These are phyloP conservation scores for Trametes punicea DNA, from an alignment of 768 basidiomycete species.

Conservation along the genomic window DNA sequence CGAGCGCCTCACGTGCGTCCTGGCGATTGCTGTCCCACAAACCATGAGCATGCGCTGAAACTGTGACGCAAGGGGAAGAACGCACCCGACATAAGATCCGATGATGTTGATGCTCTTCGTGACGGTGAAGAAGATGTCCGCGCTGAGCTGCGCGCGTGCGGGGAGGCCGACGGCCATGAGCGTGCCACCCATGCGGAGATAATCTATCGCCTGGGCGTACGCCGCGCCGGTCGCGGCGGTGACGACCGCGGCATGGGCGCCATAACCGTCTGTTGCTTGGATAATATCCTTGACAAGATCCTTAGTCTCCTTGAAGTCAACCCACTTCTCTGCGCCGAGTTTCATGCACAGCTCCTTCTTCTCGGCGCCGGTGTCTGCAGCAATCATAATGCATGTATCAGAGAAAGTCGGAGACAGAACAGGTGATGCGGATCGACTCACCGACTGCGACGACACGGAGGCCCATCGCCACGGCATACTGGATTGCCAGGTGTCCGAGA, in stretches of 20 bases:
- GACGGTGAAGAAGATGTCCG: conserved; percentile 71
- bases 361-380: conserved; percentile 65
- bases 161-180: conserved; percentile 82
- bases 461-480: conserved; percentile 78
- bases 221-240: conserved; percentile 46
- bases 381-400: background rate
- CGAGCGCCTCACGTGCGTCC: conserved; percentile 78
- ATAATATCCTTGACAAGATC: conserved; percentile 66
- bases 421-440: conserved; percentile 17
- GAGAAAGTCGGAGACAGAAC: background rate
- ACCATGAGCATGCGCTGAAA: conserved; percentile 15
- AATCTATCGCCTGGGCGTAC: conserved; percentile 63
- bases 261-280: conserved; percentile 58
- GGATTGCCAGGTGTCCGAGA: conserved; percentile 79
- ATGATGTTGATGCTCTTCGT: conserved; percentile 57
- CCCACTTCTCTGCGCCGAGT: conserved; percentile 72
- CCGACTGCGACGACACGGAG: conserved; percentile 77
- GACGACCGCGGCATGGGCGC: conserved; percentile 69
- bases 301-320: conserved; percentile 71
- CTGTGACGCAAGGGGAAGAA: background rate
- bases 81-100: conserved; percentile 41
- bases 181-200: conserved; percentile 68
- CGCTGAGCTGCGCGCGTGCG: conserved; percentile 46
- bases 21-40: conserved; percentile 71
- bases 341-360: conserved; percentile 59